Evolutionary conservation across 2,329 filamentous ascomycete genomes (phyloP).

Genomic region (Dichotomopilus funicola): DNA sequence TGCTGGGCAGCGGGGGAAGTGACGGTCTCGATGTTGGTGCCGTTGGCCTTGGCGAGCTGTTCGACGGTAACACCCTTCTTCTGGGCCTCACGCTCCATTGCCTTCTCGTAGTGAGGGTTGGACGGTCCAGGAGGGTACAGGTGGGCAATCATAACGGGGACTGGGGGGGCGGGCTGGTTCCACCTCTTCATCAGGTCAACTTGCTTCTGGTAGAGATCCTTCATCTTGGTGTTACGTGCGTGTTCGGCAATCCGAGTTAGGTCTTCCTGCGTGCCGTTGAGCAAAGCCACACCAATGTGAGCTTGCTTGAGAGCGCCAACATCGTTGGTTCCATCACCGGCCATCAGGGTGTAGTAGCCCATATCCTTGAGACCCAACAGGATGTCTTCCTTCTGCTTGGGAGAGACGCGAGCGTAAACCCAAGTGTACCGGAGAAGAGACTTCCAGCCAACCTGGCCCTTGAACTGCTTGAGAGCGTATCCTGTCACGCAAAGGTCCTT

Average conservation of each 20-base stretch:
- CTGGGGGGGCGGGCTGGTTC: conserved; percentile 87
- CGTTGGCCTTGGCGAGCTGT: conserved; percentile 48
- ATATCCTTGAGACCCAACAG: conserved; percentile 92
- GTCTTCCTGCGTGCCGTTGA: conserved; percentile 91
- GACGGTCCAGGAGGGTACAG: conserved; percentile 83
- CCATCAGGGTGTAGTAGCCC: conserved; percentile 98
- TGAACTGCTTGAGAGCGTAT: conserved; percentile 86
- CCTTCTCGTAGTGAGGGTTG: conserved; percentile 93
- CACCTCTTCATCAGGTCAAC: conserved; percentile 85
- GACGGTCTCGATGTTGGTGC: conserved; percentile 56
- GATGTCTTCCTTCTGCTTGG: conserved; percentile 98
- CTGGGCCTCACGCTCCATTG: conserved; percentile 77
- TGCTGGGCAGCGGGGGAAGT: conserved; percentile 60
- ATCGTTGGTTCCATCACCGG: conserved; percentile 96
- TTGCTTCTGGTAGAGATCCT: conserved; percentile 98
- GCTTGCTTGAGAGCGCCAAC: conserved; percentile 97
- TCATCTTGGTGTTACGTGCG: conserved; percentile 92
- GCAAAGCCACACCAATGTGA: conserved; percentile 89
- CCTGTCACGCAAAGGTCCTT: conserved; percentile 96
- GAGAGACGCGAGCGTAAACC: conserved; percentile 97
- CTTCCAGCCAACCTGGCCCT: conserved; percentile 67
- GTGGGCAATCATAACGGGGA: conserved; percentile 87
- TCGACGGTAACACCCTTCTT: conserved; percentile 64
- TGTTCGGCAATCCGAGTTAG: conserved; percentile 89
- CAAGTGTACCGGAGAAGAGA: conserved; percentile 82